These are phyloP conservation scores for Mycena sanguinolenta DNA, from an alignment of 768 basidiomycete species.

Conservation along the genomic window DNA sequence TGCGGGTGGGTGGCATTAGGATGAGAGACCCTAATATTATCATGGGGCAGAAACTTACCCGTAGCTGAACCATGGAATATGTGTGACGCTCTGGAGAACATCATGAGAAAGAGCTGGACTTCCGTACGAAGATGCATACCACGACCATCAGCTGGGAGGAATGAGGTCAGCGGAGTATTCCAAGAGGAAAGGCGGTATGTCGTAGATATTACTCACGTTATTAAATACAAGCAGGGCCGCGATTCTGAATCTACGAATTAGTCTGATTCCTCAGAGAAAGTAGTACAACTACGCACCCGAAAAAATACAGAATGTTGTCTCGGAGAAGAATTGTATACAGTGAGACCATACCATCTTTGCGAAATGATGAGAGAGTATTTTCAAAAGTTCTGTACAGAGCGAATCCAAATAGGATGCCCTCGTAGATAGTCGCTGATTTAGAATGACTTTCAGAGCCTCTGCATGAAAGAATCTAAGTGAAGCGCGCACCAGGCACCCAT, in stretches of 20 bases:
- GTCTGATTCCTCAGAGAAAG: too few relatives aligned
- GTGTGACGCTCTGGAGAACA: slow-evolving; percentile 48
- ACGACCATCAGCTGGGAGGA: slow-evolving; percentile 33
- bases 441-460: not conserved
- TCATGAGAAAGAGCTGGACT: not conserved
- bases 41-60: slow-evolving; percentile 40
- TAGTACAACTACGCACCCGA: slow-evolving; percentile 46
- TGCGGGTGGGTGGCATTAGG: too few relatives aligned
- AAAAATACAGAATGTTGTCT: slow-evolving; percentile 61
- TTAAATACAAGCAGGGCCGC: slow-evolving; percentile 57
- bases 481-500: slow-evolving; percentile 59
- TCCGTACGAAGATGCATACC: slow-evolving; percentile 1
- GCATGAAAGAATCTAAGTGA: not conserved
- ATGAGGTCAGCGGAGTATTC: not conserved
- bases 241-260: slow-evolving; percentile 44
- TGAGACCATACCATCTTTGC: slow-evolving; percentile 43
- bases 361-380: slow-evolving; percentile 42
- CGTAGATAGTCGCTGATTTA: slow-evolving; percentile 44
- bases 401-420: slow-evolving; percentile 57
- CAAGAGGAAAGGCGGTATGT: not conserved
- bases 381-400: slow-evolving; percentile 52
- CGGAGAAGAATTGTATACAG: slow-evolving; percentile 54
- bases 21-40: too few relatives aligned
- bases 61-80: slow-evolving; percentile 66
- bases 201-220: slow-evolving; percentile 50